These are phyloP conservation scores for Austroboletus eburneus DNA, from an alignment of 768 basidiomycete species.

Conservation along the genomic window DNA sequence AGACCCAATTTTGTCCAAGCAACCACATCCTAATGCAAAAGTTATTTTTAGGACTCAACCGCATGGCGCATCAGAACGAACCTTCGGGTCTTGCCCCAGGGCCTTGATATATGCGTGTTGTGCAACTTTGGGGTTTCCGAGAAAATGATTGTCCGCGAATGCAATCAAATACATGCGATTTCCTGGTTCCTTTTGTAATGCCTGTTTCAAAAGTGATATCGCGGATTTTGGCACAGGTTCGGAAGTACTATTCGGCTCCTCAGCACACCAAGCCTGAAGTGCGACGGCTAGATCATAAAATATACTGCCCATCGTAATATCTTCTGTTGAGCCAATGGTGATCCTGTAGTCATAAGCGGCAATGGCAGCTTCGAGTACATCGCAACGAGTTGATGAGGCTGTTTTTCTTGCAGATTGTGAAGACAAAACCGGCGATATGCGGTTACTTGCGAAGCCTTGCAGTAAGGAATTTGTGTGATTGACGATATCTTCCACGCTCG, in stretches of 20 bases:
- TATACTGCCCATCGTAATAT: conserved; percentile 48
- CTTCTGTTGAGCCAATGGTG: conserved; percentile 51
- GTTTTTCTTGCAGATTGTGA: conserved; percentile 25
- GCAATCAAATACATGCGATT: conserved; percentile 81
- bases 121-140: conserved; percentile 61
- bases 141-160: conserved; percentile 70
- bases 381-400: conserved; percentile 27
- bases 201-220: conserved; percentile 57
- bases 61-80: conserved; percentile 27
- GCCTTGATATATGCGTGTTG: conserved; percentile 93
- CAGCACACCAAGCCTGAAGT: conserved; percentile 46
- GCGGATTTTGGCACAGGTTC: conserved; percentile 39
- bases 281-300: conserved; percentile 73
- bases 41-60: background rate
- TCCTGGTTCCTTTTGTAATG: conserved; percentile 66
- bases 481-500: conserved; percentile 33
- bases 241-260: conserved; percentile 17
- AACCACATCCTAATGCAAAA: conserved; percentile 49
- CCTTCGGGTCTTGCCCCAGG: conserved; percentile 82
- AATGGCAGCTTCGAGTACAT: conserved; percentile 49
- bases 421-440: conserved; percentile 40
- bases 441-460: conserved; percentile 36
- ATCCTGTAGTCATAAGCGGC: conserved; percentile 60
- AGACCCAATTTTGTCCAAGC: conserved; percentile 89
- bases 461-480: conserved; percentile 36